phyloP scores from a whole-genome alignment of 2,329 filamentous ascomycete species.

The Fusarium sp. region DNA sequence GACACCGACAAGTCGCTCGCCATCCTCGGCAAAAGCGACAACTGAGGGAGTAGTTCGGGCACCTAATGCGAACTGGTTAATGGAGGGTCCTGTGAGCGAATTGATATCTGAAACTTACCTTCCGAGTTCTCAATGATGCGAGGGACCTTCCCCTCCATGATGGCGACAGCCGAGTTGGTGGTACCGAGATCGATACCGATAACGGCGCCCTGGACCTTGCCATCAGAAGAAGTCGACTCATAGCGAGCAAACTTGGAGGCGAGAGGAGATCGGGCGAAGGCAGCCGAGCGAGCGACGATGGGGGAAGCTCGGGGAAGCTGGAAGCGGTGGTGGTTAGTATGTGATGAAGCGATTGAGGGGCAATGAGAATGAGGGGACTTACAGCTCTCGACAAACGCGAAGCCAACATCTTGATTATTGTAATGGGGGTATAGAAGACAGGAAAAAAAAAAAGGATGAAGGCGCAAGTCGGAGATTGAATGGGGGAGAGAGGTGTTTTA shows the following conservation, averaged over 20 bases:
- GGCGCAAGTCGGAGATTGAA: constrained; percentile 50
- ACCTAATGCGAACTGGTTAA: constrained; percentile 43
- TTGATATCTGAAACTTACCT: constrained; percentile 64
- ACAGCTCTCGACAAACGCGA: constrained; percentile 81
- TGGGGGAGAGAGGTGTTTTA: constrained; percentile 47
- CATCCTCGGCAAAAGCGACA: constrained; percentile 94
- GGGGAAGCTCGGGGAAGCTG: constrained; percentile 84
- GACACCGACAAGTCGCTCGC: constrained; percentile 96
- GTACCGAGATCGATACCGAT: constrained; percentile 99
- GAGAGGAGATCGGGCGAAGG: constrained; percentile 76
- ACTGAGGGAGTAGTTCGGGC: constrained; percentile 74
- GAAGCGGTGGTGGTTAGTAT: constrained; percentile 38
- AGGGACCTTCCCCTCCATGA: constrained; percentile 97
- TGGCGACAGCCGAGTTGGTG: constrained; percentile 96
- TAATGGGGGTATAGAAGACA: constrained; percentile 51
- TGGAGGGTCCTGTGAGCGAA: background rate
- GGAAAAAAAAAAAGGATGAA: constrained; percentile 50
- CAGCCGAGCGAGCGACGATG: constrained; percentile 75
- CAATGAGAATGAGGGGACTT: constrained; percentile 57
- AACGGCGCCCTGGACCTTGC: constrained; percentile 92
- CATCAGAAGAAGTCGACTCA: constrained; percentile 70
- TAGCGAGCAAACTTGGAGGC: constrained; percentile 81
- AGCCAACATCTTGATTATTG: constrained; percentile 73
- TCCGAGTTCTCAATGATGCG: constrained; percentile 99
- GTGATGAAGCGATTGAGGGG: constrained; percentile 6